Base-by-base conservation (phyloP, 2,329 filamentous ascomycete species). In the Colletotrichum tropicale region DNA sequence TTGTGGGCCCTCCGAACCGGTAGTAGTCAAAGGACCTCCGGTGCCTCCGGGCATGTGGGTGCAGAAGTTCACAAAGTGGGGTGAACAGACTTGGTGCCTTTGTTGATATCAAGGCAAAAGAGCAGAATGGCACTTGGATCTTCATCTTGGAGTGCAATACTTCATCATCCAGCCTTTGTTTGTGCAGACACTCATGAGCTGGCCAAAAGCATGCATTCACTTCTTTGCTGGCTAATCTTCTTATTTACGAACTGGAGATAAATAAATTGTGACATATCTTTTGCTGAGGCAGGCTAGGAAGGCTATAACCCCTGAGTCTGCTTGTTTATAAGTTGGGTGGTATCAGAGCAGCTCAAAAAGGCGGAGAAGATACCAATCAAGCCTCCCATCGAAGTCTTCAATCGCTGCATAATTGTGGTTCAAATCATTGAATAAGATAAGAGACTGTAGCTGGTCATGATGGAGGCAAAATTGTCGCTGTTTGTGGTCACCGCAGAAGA, bases 371-470 rank as follows among this genome's bases (percentile, higher is more conserved):
- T 36, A 15, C 15, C 2, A 38, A 1, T 18, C 1, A 18, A 9
- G 1, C 36, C 16, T 9, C 0, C 36, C 15, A 3, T 38, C 16
- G 2, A 1, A 0, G 16, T 16, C 15, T 8, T 18, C 36, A 38
- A 1, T 38, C 8, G 8, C 36, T 38, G 36, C 36, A 38, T 38
- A 5, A 38, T 9, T 9, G 36, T 38, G 36, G 36, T 38, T 8
- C 15, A 9, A 18, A 38, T 38, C 1, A 9, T 38, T 38, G 8
- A 38, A 18, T 9, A 18, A 2, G 16, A 38, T 18, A 18, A 1
- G 15, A 18, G 15, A 36, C 34, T 16, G 1, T 16, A 16, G 34
- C 15, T 16, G 15, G 34, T 36, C 34, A 36, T 36, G 34, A 36
- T 15, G 13, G 34, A 15, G 13, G 34, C 34, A 36, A 16, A 16